Evolutionary conservation across 176 grass and related monocot genomes (phyloP), one percentile per base, ranked within the genome.

Genomic region (Paspalum notatum): DNA sequence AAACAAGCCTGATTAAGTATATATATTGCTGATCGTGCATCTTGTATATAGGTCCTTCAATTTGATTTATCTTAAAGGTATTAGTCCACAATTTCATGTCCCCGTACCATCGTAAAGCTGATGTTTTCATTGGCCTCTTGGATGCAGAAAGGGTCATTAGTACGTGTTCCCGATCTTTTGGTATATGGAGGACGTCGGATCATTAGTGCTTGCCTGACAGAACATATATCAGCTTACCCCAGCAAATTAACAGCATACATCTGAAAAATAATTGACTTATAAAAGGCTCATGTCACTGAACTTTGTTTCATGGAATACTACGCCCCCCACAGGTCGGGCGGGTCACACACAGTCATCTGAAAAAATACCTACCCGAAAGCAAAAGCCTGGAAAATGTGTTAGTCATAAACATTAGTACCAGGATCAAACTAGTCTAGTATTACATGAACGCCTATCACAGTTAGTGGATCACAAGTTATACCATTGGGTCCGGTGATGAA

Each of bases 31-130:
- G 67, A 24, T 17, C 21, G 53, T 46, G 41, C 67, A 26, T 75
- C 12, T 63, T 68, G 43, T 85, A n/a, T n/a, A n/a, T n/a, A 90
- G 85, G 53, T 84, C 90, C 12, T 72, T 82, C 22, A 55, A 80
- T 72, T 80, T 90, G 66, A 64, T 90, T 90, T 66, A 56, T 88
- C 44, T 82, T 87, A 42, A 71, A 81, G 84, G 32, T 85, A 39
- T 60, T 92, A 72, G 77, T 90, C 52, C 79, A 87, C 77, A 84
- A 82, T 83, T 85, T 88, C 82, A 86, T 96, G 90, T 62, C 66
- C 25, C 40, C 87, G 46, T 83, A 74, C 68, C 72, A 80, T 40
- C 72, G 66, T 74, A 72, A 90, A 83, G 79, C 90, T 9, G 80
- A 86, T 44, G n/a, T 17, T 44, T 66, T 84, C 12, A 72, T 79